A percentile compares a stretch with the other conserved stretches of the same genome.
Conservation (phyloP, 140 eudicot genomes). For the Erigeron philadelphicus region DNA sequence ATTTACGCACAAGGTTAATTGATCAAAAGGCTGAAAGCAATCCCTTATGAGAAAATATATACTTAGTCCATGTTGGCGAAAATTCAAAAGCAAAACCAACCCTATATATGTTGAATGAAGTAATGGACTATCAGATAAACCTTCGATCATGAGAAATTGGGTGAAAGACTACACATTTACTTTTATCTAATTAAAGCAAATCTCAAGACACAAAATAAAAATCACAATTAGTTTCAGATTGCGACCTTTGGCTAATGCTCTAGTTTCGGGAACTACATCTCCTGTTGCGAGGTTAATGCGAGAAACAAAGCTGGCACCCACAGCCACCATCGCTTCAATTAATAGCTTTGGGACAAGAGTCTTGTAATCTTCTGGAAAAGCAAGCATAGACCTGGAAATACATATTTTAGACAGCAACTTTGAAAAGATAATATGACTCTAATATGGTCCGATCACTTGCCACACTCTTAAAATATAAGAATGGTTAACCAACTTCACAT, state of each 20-base stretch:
- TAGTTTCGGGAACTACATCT: constrained; percentile 88
- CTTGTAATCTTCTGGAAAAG: constrained; percentile 91
- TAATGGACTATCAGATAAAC: constrained; percentile 11
- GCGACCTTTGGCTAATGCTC: constrained; percentile 84
- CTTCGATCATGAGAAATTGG: constrained; percentile 4
- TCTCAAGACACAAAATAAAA: constrained; percentile 1
- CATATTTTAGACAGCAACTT: constrained; percentile 11
- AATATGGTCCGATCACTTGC: constrained; percentile 8
- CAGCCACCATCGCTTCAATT: constrained; percentile 67
- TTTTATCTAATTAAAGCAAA: constrained; percentile 6
- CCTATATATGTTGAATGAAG: not conserved
- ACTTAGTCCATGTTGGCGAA: not conserved
- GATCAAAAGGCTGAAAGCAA: not conserved
- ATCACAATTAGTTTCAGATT: not conserved
- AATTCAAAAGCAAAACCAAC: not conserved
- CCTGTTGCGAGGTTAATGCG: constrained; percentile 92
- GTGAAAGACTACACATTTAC: not conserved
- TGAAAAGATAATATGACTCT: constrained; percentile 1
- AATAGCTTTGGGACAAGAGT: constrained; percentile 80
- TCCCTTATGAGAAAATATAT: not conserved
- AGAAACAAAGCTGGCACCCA: constrained; percentile 72
- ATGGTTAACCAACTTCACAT: not conserved
- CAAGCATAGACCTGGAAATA: constrained; percentile 72
- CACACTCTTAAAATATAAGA: not conserved
- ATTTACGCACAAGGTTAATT: not conserved